Conservation (phyloP, 23 red algal genomes). For the Gracilaria domingensis region DNA sequence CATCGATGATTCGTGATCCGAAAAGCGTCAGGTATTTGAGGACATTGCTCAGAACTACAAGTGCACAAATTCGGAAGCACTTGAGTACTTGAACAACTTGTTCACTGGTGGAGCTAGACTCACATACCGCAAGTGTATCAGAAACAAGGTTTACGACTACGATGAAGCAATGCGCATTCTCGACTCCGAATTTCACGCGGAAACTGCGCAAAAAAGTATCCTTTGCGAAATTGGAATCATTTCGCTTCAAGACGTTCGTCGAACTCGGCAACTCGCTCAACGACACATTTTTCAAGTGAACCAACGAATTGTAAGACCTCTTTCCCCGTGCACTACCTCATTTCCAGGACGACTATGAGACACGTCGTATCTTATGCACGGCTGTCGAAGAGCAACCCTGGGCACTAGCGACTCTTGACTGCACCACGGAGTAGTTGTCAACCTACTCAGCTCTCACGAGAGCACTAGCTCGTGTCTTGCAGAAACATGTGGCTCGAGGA, state of each 20-base stretch:
- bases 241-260: neutral
- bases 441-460: neutral
- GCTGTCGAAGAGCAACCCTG: neutral
- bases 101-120: neutral
- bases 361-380: neutral
- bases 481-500: neutral
- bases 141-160: neutral
- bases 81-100: neutral
- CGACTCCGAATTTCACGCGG: neutral
- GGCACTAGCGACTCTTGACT: slow-evolving; percentile 14
- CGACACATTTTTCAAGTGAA: neutral
- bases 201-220: neutral
- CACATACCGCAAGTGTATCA: neutral
- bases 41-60: slow-evolving; percentile 25
- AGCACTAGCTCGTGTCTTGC: slow-evolving; percentile 6
- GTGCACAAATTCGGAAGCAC: neutral
- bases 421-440: slow-evolving; percentile 4
- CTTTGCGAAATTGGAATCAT: neutral
- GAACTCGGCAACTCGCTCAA: neutral
- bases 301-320: neutral
- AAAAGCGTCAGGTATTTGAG: slow-evolving; percentile 8
- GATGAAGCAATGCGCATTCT: neutral
- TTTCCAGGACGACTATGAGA: neutral
- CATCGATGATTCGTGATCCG: slow-evolving; percentile 23
- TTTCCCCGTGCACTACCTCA: slow-evolving; percentile 1